Base-by-base conservation (phyloP, 257 asterid genomes). In the Solanum chilense region DNA sequence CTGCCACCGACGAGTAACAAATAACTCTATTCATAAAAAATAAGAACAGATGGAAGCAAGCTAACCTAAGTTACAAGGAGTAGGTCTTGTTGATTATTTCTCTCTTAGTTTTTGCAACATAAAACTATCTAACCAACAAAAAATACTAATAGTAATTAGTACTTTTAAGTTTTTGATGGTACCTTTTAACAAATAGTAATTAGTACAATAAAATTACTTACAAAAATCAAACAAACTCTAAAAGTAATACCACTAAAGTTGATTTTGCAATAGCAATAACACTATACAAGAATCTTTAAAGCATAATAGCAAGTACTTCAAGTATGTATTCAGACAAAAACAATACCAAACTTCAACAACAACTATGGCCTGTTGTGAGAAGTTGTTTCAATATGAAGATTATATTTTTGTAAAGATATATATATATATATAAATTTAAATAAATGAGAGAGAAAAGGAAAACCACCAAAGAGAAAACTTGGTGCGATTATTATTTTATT, bases 401-500 rank as follows among this genome's bases (percentile, higher is more conserved):
- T 35, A 56, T 25, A 35, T 68, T 68, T 23, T 60, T 60, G 68
- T 60, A 60, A 60, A 60, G n/a, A 69, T 29, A 15, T 33, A 33
- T 33, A 33, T 33, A 31, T 31, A 31, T 3, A 29, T 29, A 3
- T 3, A 31, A 31, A 33, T 33, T 33, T 4, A 33, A 33, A 4
- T 31, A 71, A 9, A 71, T 33, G 9, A 71, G 29, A 76, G 82
- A 82, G 82, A 87, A 82, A 83, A 20, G 81, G 49, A 37, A 87
- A 80, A 81, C 88, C 74, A 86, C 78, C 88, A n/a, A 75, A 90
- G 9, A 90, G 83, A 92, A 89, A 92, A 91, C 91, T 93, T 87
- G 76, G 95, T 93, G 96, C 98, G 91, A 88, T 85, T 89, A 80
- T 88, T 73, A 90, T 78, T 96, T 88, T 83, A 87, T 83, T 88